Evolutionary conservation across 2,329 filamentous ascomycete genomes (phyloP), one percentile per base, ranked within the genome.

Genomic region (Cladosporium sp.): DNA sequence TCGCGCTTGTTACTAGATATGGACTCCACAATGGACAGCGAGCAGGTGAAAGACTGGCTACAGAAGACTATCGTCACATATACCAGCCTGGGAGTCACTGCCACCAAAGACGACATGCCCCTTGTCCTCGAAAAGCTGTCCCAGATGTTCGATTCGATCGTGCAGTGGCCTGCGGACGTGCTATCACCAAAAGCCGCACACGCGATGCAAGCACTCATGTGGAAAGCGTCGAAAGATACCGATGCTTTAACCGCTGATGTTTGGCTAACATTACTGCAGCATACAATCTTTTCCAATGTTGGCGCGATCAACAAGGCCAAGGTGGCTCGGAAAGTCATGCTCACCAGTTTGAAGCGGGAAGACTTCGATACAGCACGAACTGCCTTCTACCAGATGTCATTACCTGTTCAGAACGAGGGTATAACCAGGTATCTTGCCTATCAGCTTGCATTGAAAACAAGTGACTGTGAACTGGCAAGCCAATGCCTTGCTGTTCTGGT

Each of bases 191-290:
- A 80, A 55, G 82, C 83, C 5, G 82, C 86, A 11, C 80, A 83
- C 55, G 84, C 85, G 29, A 79, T 80, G 6, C 85, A 88, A 58
- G 86, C 82, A 29, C 67, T 96, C 3, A 70, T 96, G 3, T 96
- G 90, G 89, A 93, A 89, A 68, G 80, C 50, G 3, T 53, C 54
- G 7, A 51, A 43, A 4, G 40, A 37, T 8, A 15, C 51, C 5
- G 36, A 49, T n/a, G 42, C 34, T 8, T 18, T 24, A 17, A 20
- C 34, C 9, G 51, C 48, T 8, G 19, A 55, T 11, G 19, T 30
- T 22, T 96, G 89, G 89, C 95, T 88, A 59, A 74, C 68, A 7
- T 64, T 89, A 15, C 84, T 86, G 1, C 72, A 86, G 11, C 84
- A 90, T 61, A 64, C 72, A 1, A 61, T 88, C 0, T 90, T 96